Conservation (phyloP, 139 green algal species). For the Trebouxia sp. region DNA sequence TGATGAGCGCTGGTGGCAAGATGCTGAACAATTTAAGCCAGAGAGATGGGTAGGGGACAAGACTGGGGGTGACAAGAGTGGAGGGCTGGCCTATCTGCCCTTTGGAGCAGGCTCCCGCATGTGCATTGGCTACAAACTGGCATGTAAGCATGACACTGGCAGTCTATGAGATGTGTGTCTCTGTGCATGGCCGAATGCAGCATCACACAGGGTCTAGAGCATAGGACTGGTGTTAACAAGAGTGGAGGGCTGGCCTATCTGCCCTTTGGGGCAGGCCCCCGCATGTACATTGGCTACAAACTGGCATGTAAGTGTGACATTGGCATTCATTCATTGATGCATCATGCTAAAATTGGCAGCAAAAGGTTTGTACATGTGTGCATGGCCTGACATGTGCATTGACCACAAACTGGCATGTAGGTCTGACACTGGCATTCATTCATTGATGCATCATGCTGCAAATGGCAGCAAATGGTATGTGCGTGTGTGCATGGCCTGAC, state of each 20-base stretch:
- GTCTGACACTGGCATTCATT: too few species aligned
- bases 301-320: conserved; percentile 27
- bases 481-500: background rate
- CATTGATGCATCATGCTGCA: too few species aligned
- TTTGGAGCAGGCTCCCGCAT: conserved; percentile 44
- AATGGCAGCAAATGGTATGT: too few species aligned
- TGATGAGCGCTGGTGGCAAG: conserved; percentile 29
- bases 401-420: too few species aligned
- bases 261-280: conserved; percentile 43
- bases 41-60: conserved; percentile 42
- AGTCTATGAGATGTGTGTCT: background rate
- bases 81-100: conserved; percentile 35
- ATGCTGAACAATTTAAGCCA: conserved; percentile 35
- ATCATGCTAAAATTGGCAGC: too few species aligned
- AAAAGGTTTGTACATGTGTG: too few species aligned
- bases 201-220: conserved; percentile 7
- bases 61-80: conserved; percentile 12
- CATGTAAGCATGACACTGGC: background rate
- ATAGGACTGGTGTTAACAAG: conserved; percentile 1
- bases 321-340: too few species aligned
- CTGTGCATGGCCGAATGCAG: background rate
- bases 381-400: too few species aligned
- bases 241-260: conserved; percentile 34
- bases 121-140: conserved; percentile 48
- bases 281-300: conserved; percentile 45